Base-by-base conservation (phyloP, 2,329 filamentous ascomycete species). In the Aspergillus fumigatus region DNA sequence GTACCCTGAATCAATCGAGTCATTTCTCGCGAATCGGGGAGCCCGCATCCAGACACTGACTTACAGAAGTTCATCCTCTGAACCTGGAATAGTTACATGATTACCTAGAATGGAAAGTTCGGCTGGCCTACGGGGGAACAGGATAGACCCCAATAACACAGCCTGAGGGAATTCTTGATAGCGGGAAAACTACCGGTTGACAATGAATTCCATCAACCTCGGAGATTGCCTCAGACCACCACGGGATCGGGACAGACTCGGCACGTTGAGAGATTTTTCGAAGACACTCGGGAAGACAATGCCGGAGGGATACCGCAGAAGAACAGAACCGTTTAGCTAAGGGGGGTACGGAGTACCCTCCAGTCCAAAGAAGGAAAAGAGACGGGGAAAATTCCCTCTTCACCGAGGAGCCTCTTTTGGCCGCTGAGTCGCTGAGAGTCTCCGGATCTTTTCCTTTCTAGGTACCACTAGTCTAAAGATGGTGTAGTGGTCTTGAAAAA, bases 181-280 rank as follows among this genome's bases (percentile, higher is more conserved):
- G 11, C 32, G 32, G 32, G 32, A 35, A 2, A 35, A 35, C 32
- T 35, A 6, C 32, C 32, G 32, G 32, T 35, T 35, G 11, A 17
- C 32, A 4, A 35, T 35, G 6, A 14, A 35, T 35, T 17, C 6
- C 32, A 35, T 35, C 11, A 14, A 35, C 32, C 32, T 17, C 32
- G 32, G 32, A 35, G 32, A 35, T 35, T 35, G 56, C 50, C 58
- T 65, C 64, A 66, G 58, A 62, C 64, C 59, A 65, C 55, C 57
- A 66, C 63, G 64, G 64, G 61, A 65, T 56, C 64, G 64, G 64
- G 64, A 65, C 38, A 58, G 58, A 56, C 40, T 66, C 64, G 64
- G 62, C 60, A 61, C 35, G 21, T 43, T 3, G 1, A 47, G 11
- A 23, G 14, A 47, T 21, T 47, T 47, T 47, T 47, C 21, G n/a